Evolutionary conservation across 345 rosid genomes (phyloP).

Genomic region (Syzygium oleosum): DNA sequence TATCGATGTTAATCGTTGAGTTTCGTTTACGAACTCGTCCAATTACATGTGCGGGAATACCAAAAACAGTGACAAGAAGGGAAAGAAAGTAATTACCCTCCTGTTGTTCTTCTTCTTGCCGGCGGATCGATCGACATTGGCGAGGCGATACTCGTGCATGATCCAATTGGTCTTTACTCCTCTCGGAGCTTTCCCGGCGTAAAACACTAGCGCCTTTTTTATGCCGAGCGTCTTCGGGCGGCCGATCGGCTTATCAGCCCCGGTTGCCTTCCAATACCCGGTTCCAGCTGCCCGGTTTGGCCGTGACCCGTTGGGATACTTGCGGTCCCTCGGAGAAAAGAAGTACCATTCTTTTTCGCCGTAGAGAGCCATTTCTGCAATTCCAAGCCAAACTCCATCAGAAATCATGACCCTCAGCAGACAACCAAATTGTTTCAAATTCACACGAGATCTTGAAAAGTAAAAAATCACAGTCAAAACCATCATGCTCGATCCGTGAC

Average conservation of each 20-base stretch:
- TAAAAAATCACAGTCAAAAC: neutral
- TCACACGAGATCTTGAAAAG: neutral
- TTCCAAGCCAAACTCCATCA: slow-evolving; percentile 24
- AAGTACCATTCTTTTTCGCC: slow-evolving; percentile 98
- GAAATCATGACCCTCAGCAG: neutral
- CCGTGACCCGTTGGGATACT: slow-evolving; percentile 87
- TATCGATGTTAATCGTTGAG: neutral
- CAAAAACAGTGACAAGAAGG: neutral
- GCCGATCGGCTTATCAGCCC: slow-evolving; percentile 91
- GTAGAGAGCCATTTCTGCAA: slow-evolving; percentile 56
- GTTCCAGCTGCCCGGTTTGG: slow-evolving; percentile 93
- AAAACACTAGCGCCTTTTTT: slow-evolving; percentile 86
- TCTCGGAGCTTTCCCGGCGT: slow-evolving; percentile 79
- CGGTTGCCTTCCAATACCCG: slow-evolving; percentile 96
- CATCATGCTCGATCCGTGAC: neutral
- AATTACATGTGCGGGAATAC: neutral
- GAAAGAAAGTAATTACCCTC: slow-evolving; percentile 37
- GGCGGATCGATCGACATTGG: slow-evolving; percentile 77
- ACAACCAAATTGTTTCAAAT: neutral
- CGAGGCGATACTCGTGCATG: slow-evolving; percentile 93
- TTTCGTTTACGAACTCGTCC: neutral
- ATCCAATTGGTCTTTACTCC: slow-evolving; percentile 95
- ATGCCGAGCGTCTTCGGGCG: slow-evolving; percentile 69
- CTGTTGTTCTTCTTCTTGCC: slow-evolving; percentile 36
- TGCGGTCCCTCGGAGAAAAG: slow-evolving; percentile 85